phyloP scores from a whole-genome alignment of 371 early-diverging fungal species.

The Batkoa obscura region DNA sequence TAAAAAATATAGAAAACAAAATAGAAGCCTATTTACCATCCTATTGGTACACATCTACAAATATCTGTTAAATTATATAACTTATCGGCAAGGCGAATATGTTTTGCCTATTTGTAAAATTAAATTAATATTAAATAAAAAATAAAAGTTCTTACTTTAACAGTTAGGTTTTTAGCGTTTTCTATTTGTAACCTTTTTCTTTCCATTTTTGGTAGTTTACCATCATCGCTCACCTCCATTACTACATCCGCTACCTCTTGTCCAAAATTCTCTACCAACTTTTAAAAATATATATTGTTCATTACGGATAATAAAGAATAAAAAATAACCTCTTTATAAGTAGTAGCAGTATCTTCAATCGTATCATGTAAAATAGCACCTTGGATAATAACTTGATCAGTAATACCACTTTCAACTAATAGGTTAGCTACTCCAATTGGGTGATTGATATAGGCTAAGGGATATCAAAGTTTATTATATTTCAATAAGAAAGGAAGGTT shows the following conservation, averaged over 20 bases:
- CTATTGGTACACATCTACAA: conserved; percentile 13
- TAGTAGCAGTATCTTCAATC: conserved; percentile 34
- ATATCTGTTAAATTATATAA: conserved; percentile 27
- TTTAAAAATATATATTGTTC: conserved; percentile 7
- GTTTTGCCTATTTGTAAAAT: conserved; percentile 16
- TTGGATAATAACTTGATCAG: conserved; percentile 15
- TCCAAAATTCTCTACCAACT: conserved; percentile 22
- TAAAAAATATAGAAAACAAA: background rate
- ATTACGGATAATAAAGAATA: background rate
- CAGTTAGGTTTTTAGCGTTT: conserved; percentile 14
- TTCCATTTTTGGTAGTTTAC: conserved; percentile 13
- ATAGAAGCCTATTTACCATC: conserved; percentile 20
- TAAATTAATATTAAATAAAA: background rate
- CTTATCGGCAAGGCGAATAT: conserved; percentile 34
- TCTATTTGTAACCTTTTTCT: conserved; percentile 20
- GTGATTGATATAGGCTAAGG: conserved; percentile 31
- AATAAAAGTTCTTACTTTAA: conserved; percentile 3
- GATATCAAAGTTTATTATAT: background rate
- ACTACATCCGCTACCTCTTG: conserved; percentile 19
- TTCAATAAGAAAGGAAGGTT: background rate
- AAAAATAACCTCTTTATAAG: conserved; percentile 21
- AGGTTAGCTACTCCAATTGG: conserved; percentile 27
- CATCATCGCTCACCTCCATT: conserved; percentile 28
- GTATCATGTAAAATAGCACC: conserved; percentile 36
- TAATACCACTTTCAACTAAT: conserved; percentile 18